Evolutionary conservation across 148 eudicot species (phyloP), one percentile per base, ranked within the genome.

Genomic region (Rhododendron williamsianum): DNA sequence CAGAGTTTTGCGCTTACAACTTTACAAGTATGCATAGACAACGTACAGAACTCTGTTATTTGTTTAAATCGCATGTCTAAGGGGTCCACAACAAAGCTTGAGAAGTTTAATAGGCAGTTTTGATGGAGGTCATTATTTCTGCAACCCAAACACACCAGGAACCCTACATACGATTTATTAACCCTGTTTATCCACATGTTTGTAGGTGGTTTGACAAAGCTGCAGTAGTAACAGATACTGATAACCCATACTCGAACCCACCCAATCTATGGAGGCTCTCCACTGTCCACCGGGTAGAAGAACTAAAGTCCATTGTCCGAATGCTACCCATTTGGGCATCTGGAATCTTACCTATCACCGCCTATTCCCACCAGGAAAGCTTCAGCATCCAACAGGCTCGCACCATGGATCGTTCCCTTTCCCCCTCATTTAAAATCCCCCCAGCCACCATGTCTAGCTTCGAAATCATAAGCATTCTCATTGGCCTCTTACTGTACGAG

Each of bases 201-300:
- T 41, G 45, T 8, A 35, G 95, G 89, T 93, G 92, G 89, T 46
- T 91, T n/a, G 95, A 93, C 82, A 89, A 90, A 74, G 93, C 93
- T 30, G 93, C 95, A 15, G 58, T 90, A 16, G 90, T 89, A 45
- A 82, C 87, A 7, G 87, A 87, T 12, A 85, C 51, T 4, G 93
- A 91, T 81, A 49, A 84, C 49, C 69, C 72, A 49, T 84, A 69
- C 23, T 25, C 19, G 1, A 71, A 71, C 76, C 76, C 86, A 52
- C 91, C 93, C 33, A 90, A 93, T 48, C 90, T 88, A 45, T 93
- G 95, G 95, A 89, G 88, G 78, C 82, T 93, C 30, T 90, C 92
- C 1, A 91, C 95, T 0, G 89, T 71, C 38, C 76, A 71, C 76
- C 76, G 38, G 0, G 76, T 71, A 4, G 76, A 93, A 52, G 95